Conservation (phyloP, 305 asterid species). For the Withania somnifera region DNA sequence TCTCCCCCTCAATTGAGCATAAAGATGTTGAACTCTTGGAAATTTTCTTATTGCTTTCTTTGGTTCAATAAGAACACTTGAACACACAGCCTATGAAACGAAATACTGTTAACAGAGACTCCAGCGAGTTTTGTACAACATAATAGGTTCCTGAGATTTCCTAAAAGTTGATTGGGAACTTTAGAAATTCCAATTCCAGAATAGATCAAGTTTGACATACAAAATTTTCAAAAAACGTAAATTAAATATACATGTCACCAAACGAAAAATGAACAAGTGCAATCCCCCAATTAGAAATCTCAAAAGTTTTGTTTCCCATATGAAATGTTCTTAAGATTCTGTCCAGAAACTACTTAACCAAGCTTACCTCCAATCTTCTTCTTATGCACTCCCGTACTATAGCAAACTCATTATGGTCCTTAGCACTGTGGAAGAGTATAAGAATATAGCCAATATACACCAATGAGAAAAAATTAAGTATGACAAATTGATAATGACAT, state of each 20-base stretch:
- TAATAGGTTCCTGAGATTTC: not conserved
- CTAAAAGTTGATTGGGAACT: not conserved
- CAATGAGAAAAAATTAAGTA: not conserved
- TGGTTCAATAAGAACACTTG: slow-evolving; percentile 53
- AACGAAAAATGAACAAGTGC: not conserved
- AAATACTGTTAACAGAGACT: not conserved
- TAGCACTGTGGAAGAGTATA: slow-evolving; percentile 40
- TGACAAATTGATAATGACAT: not conserved
- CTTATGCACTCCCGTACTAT: slow-evolving; percentile 79
- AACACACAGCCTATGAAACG: slow-evolving; percentile 48
- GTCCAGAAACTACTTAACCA: slow-evolving; percentile 1
- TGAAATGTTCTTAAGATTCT: not conserved
- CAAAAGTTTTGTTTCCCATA: not conserved
- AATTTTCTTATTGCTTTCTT: slow-evolving; percentile 78
- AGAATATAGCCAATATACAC: not conserved
- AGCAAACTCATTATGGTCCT: slow-evolving; percentile 84
- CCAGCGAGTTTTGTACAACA: not conserved
- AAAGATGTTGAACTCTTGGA: slow-evolving; percentile 85
- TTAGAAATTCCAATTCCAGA: not conserved
- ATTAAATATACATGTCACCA: not conserved
- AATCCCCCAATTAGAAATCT: not conserved
- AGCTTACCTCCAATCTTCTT: slow-evolving; percentile 62
- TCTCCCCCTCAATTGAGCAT: slow-evolving; percentile 61
- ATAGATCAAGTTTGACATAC: not conserved
- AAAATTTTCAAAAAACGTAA: not conserved